Evolutionary conservation across 164 flowering plant genomes (phyloP).

Genomic region (Vitis cinerea): DNA sequence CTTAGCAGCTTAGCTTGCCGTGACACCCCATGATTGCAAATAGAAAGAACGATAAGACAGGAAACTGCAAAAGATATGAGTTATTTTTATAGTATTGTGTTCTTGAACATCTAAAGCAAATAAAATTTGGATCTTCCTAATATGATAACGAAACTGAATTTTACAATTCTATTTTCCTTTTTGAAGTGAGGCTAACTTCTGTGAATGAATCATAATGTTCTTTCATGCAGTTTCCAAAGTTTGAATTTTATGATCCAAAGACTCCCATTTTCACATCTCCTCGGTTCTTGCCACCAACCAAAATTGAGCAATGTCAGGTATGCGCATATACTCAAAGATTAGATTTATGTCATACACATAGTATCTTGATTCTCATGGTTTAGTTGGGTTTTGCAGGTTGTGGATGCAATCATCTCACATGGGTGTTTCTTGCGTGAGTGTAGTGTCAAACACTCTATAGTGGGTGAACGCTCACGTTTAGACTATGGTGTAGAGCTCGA

Average conservation of each 20-base stretch:
- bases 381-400: constrained; percentile 43
- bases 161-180: not conserved
- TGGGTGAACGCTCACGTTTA: constrained; percentile 80
- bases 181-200: not conserved
- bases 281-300: constrained; percentile 78
- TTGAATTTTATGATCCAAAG: constrained; percentile 72
- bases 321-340: constrained; percentile 6
- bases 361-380: constrained; percentile 4
- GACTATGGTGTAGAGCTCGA: constrained; percentile 72
- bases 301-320: constrained; percentile 73
- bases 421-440: constrained; percentile 88
- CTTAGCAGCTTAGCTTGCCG: too few species aligned
- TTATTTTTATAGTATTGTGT: too few species aligned
- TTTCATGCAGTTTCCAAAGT: constrained; percentile 57
- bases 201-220: not conserved
- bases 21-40: too few species aligned
- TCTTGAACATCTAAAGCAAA: too few species aligned
- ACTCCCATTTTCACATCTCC: constrained; percentile 87
- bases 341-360: not conserved
- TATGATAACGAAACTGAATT: not conserved
- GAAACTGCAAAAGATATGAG: too few species aligned
- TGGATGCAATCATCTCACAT: constrained; percentile 79
- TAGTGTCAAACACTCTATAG: constrained; percentile 57
- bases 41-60: too few species aligned
- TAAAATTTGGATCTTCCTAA: not conserved